Evolutionary conservation across 2,329 filamentous ascomycete genomes (phyloP).

Genomic region (Rhynchosporium graminicola): DNA sequence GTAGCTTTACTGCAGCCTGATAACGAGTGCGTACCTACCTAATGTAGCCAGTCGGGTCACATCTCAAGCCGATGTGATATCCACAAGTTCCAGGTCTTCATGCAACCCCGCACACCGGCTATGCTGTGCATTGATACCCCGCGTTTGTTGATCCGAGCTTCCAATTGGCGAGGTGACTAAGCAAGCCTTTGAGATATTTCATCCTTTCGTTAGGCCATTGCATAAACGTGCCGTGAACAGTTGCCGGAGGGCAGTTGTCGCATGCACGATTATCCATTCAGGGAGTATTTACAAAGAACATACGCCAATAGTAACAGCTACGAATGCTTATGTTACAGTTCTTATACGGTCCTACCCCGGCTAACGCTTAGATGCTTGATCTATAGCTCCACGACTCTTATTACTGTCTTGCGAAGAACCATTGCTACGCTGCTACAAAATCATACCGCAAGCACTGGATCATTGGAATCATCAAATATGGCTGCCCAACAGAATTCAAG

Average conservation of each 20-base stretch:
- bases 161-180: neutral
- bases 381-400: too few relatives aligned
- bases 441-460: neutral
- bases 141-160: constrained; percentile 7
- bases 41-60: constrained; percentile 1
- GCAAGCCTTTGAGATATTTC: neutral
- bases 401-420: neutral
- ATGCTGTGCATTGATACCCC: neutral
- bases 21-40: too few relatives aligned
- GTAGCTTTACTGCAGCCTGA: neutral
- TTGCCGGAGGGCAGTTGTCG: too few relatives aligned
- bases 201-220: too few relatives aligned
- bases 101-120: neutral
- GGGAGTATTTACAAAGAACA: too few relatives aligned
- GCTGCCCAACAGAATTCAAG: neutral
- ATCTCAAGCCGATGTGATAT: neutral
- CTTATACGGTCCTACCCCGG: too few relatives aligned
- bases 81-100: neutral
- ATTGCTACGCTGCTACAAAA: neutral
- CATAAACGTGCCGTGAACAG: too few relatives aligned
- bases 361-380: too few relatives aligned
- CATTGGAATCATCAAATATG: neutral
- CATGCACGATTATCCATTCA: too few relatives aligned
- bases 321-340: too few relatives aligned
- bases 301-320: too few relatives aligned